These are phyloP conservation scores for Leishmania guyanensis DNA, from an alignment of 208 protist species.

Conservation along the genomic window DNA sequence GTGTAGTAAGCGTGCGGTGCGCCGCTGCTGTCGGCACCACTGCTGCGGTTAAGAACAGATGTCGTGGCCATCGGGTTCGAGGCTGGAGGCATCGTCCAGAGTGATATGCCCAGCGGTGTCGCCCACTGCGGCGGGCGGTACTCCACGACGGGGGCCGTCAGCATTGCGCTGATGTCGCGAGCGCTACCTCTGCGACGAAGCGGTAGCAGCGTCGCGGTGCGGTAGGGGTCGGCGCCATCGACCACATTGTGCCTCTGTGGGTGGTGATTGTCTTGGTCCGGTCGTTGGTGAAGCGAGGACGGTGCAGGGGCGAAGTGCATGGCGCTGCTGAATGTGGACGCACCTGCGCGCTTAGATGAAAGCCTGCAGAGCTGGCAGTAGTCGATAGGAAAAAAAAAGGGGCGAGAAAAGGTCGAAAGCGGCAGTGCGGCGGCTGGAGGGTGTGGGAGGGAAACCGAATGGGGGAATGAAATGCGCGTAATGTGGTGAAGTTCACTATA, in stretches of 20 bases:
- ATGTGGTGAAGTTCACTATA: background rate
- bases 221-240: background rate
- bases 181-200: constrained; percentile 27
- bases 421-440: too few species aligned
- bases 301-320: background rate
- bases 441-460: background rate
- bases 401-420: too few species aligned
- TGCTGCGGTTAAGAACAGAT: background rate
- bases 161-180: constrained; percentile 23
- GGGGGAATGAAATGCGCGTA: background rate
- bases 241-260: background rate
- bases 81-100: background rate
- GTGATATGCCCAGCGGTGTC: background rate
- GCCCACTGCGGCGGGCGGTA: constrained; percentile 24
- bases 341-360: background rate
- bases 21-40: background rate
- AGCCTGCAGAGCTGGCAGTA: background rate
- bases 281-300: background rate
- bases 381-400: too few species aligned
- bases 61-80: background rate
- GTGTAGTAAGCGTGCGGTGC: background rate
- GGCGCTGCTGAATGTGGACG: background rate
- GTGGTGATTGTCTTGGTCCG: background rate
- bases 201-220: constrained; percentile 32
- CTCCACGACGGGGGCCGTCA: constrained; percentile 19